Base-by-base conservation (phyloP, 257 asterid genomes). In the Cinchona pubescens region DNA sequence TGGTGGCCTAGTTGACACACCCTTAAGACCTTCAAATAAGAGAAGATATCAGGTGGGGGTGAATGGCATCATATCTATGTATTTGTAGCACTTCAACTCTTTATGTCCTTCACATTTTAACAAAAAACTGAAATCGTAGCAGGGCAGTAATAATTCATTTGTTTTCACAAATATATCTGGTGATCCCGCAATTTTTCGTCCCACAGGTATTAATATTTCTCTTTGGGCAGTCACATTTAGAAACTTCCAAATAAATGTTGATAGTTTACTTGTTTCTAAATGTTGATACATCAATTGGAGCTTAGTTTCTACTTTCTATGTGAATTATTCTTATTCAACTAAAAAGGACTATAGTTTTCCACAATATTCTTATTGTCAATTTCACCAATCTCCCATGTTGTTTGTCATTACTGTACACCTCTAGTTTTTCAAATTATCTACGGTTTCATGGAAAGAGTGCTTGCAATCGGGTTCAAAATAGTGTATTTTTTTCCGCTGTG, bases 1-100 rank as follows among this genome's bases (percentile, higher is more conserved):
- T 85, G 98, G 99, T 60, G 99, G 99, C 58, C 83, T 94, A 81
- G 99, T 94, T 62, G 97, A 94, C 75, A 96, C 96, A 69, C 99
- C 99, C 53, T 79, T 94, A 86, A 84, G 81, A 86, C 84, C 97
- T 69, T 78, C 92, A 74, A 90, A 82, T 68, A 88, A 78, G 86
- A 87, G 88, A 80, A 86, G 87, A 86, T 94, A 94, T 84, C 99
- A 94, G 96, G 99, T 94, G 81, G 79, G 76, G 71, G 43, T 71
- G 59, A 70, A 62, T 71, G 29, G 32, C 37, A 27, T 58, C 43
- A 14, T 72, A n/a, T 37, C 19, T 40, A 23, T 25, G 27, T 25
- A 38, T 38, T 29, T 43, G 5, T 40, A 38, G 68, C 35, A 42
- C 38, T 37, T 11, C 45, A 34, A 34, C 21, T 19, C n/a, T 75